These are phyloP conservation scores for Mucor saturninus DNA, from an alignment of 371 early-diverging fungal species.

Conservation along the genomic window DNA sequence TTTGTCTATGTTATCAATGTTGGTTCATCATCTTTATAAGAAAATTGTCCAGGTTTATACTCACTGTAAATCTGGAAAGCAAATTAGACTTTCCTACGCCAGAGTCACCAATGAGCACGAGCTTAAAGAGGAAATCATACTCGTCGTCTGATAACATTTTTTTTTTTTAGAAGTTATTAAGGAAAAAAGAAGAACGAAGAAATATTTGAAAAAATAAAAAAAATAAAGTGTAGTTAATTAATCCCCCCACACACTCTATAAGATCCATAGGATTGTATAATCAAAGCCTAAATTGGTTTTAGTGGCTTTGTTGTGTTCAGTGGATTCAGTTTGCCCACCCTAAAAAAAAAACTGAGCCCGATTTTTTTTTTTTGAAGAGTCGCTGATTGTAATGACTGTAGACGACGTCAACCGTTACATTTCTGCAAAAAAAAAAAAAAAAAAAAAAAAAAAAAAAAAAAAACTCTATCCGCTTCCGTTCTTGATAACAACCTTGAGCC, in stretches of 20 bases:
- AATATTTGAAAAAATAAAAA: slow-evolving; percentile 6
- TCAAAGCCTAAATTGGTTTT: slow-evolving; percentile 16
- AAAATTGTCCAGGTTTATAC: background rate
- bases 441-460: too few relatives aligned
- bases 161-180: slow-evolving; percentile 4
- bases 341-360: slow-evolving; percentile 4
- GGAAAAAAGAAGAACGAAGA: slow-evolving; percentile 7
- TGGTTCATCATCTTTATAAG: background rate
- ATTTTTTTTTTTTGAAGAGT: background rate
- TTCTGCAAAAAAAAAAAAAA: too few relatives aligned
- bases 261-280: background rate
- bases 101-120: slow-evolving; percentile 54
- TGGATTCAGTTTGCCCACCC: background rate
- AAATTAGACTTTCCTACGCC: slow-evolving; percentile 56
- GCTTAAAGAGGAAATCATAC: slow-evolving; percentile 58
- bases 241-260: background rate
- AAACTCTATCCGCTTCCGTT: too few relatives aligned
- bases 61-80: slow-evolving; percentile 49
- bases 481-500: too few relatives aligned
- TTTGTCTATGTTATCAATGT: slow-evolving; percentile 59
- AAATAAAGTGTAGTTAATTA: background rate
- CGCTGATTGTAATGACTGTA: background rate
- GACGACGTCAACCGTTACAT: background rate
- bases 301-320: slow-evolving; percentile 29
- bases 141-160: slow-evolving; percentile 40